Evolutionary conservation across 2,329 filamentous ascomycete genomes (phyloP).

Genomic region (Bipolaris gigantea): DNA sequence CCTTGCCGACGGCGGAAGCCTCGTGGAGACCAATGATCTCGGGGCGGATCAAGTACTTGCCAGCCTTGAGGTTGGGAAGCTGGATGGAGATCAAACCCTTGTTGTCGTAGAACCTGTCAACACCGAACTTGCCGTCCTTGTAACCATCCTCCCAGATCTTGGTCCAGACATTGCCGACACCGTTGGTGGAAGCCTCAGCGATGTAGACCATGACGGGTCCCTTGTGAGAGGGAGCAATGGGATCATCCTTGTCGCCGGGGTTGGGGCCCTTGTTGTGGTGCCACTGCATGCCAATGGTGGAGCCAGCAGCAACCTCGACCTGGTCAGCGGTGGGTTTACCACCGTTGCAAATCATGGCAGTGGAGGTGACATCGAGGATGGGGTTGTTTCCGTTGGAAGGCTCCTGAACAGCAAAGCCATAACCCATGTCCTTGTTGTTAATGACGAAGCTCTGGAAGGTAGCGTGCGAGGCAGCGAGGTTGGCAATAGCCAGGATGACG

Average conservation of each 20-base stretch:
- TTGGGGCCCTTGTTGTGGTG: constrained; percentile 50
- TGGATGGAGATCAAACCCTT: constrained; percentile 46
- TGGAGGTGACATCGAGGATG: constrained; percentile 42
- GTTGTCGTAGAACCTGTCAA: constrained; percentile 46
- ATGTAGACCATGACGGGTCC: constrained; percentile 59
- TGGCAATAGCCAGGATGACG: constrained; percentile 38
- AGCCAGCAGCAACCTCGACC: constrained; percentile 52
- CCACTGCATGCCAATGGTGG: constrained; percentile 52
- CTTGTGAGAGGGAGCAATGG: constrained; percentile 57
- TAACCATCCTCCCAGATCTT: constrained; percentile 48
- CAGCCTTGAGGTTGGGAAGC: constrained; percentile 43
- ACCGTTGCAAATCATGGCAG: constrained; percentile 43
- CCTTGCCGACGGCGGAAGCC: constrained; percentile 36
- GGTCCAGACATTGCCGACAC: constrained; percentile 55
- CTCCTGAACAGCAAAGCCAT: constrained; percentile 50
- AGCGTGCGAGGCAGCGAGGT: constrained; percentile 41
- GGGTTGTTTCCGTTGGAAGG: constrained; percentile 45
- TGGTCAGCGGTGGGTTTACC: constrained; percentile 42
- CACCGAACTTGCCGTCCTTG: constrained; percentile 41
- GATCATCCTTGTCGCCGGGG: constrained; percentile 51
- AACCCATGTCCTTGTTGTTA: constrained; percentile 37
- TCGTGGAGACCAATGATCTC: constrained; percentile 52
- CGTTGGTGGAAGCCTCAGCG: constrained; percentile 47
- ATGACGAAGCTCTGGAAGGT: constrained; percentile 50
- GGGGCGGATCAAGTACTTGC: constrained; percentile 47